phyloP scores from a whole-genome alignment of 1,284 basidiomycete species.

The Phlebopus sp. region DNA sequence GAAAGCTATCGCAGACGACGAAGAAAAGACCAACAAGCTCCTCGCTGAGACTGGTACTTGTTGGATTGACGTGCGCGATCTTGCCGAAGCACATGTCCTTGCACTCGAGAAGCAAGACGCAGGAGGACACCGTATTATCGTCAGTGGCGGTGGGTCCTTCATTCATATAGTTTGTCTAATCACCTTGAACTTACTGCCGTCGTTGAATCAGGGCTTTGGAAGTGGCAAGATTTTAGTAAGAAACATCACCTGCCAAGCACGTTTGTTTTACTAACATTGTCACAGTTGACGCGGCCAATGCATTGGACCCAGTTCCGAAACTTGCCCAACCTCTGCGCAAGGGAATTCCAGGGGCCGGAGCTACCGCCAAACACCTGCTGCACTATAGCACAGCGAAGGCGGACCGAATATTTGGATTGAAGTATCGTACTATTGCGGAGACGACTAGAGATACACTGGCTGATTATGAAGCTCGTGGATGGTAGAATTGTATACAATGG shows the following conservation, averaged over 20 bases:
- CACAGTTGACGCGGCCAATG: constrained; percentile 31
- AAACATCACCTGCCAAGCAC: neutral
- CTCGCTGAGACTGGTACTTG: constrained; percentile 30
- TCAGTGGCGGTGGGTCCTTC: constrained; percentile 34
- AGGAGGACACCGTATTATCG: constrained; percentile 57
- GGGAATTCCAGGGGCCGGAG: constrained; percentile 34
- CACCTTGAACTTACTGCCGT: neutral
- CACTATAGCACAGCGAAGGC: constrained; percentile 39
- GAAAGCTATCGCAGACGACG: constrained; percentile 16
- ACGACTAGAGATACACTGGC: constrained; percentile 41
- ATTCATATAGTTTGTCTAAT: constrained; percentile 16
- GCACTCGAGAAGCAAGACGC: constrained; percentile 56
- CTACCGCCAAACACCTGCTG: constrained; percentile 34
- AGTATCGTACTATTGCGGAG: constrained; percentile 44
- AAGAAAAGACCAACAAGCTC: constrained; percentile 22
- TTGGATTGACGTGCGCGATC: constrained; percentile 63
- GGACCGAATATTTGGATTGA: constrained; percentile 42
- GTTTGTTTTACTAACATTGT: neutral
- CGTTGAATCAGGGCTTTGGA: constrained; percentile 20
- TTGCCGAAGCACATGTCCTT: constrained; percentile 55
- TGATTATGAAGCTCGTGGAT: constrained; percentile 38
- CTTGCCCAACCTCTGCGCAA: constrained; percentile 19
- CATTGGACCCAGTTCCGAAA: constrained; percentile 20
- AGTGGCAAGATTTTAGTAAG: constrained; percentile 33
- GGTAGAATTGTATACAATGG: constrained; percentile 20